Percentiles rank a stretch among this genome's conserved stretches.
Conservation (phyloP, 1,284 basidiomycete genomes). For the Heterobasidion occidentale region DNA sequence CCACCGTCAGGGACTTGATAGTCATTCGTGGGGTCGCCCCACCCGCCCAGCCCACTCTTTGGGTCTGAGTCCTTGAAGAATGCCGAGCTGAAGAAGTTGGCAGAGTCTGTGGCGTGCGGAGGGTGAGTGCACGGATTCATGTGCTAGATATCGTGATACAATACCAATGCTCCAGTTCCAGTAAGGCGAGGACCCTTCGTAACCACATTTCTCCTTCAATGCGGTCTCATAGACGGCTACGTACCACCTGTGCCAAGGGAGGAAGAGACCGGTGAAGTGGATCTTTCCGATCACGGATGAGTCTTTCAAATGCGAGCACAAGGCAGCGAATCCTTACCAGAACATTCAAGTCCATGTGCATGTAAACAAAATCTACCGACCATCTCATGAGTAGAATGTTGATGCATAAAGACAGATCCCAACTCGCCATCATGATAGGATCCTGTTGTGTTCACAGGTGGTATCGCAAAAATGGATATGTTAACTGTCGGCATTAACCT, state of each 20-base stretch:
- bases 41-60: conserved; percentile 27
- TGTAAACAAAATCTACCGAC: conserved; percentile 24
- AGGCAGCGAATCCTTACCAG: conserved; percentile 8
- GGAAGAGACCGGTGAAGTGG: conserved; percentile 24
- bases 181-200: conserved; percentile 26
- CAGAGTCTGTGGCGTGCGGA: conserved; percentile 17
- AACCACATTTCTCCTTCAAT: conserved; percentile 25
- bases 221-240: conserved; percentile 22
- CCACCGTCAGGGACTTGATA: conserved; percentile 24
- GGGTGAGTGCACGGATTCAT: not conserved
- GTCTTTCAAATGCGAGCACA: not conserved
- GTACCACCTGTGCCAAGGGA: conserved; percentile 32
- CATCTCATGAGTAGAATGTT: not conserved
- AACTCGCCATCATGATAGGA: conserved; percentile 25
- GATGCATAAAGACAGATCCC: not conserved
- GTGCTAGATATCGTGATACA: not conserved
- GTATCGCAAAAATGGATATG: conserved; percentile 19
- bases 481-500: conserved; percentile 18
- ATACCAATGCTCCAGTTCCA: conserved; percentile 32
- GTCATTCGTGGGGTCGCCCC: conserved; percentile 27
- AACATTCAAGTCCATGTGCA: conserved; percentile 29
- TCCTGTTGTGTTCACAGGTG: conserved; percentile 21
- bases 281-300: conserved; percentile 15
- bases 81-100: conserved; percentile 21
- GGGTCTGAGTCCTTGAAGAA: conserved; percentile 23